A percentile compares a stretch with the other conserved stretches of the same genome.
These are phyloP conservation scores for Fusarium tuaranense DNA, from an alignment of 2,329 filamentous ascomycete species.

Conservation along the genomic window DNA sequence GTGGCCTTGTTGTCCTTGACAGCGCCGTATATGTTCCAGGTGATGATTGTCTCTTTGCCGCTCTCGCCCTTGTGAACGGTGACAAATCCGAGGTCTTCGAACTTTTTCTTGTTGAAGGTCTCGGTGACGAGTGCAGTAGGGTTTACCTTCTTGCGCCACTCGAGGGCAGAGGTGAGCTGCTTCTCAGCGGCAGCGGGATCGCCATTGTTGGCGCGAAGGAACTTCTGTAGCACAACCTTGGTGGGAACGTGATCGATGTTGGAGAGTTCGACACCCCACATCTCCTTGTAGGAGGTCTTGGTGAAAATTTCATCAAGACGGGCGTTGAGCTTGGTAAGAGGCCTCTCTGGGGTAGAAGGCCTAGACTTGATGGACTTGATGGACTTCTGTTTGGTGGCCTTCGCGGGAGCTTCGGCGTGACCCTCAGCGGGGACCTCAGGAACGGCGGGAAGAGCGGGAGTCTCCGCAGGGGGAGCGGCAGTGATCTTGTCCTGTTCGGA, in stretches of 20 bases:
- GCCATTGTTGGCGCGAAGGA: constrained; percentile 88
- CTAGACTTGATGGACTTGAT: constrained; percentile 21
- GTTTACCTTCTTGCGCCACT: constrained; percentile 84
- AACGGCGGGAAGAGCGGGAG: constrained; percentile 6
- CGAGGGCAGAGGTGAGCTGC: constrained; percentile 82
- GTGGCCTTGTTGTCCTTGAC: constrained; percentile 86
- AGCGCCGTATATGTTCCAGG: constrained; percentile 93
- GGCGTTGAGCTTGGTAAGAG: constrained; percentile 67
- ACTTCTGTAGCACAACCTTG: constrained; percentile 90
- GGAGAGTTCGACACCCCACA: constrained; percentile 84
- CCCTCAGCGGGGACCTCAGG: constrained; percentile 9
- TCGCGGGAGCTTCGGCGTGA: constrained; percentile 16
- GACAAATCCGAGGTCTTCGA: constrained; percentile 83
- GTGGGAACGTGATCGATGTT: constrained; percentile 74
- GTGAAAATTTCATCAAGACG: constrained; percentile 69
- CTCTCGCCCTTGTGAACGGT: constrained; percentile 73
- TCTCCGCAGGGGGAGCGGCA: constrained; percentile 23
- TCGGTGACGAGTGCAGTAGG: constrained; percentile 74
- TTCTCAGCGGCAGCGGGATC: constrained; percentile 79
- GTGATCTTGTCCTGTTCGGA: constrained; percentile 44
- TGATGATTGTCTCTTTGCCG: constrained; percentile 74
- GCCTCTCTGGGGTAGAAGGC: constrained; percentile 42
- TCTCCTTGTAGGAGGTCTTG: constrained; percentile 75
- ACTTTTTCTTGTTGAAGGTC: constrained; percentile 76
- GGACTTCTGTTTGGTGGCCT: constrained; percentile 11